Conservation (phyloP, 345 rosid genomes). For the Euphorbia tirucalli region DNA sequence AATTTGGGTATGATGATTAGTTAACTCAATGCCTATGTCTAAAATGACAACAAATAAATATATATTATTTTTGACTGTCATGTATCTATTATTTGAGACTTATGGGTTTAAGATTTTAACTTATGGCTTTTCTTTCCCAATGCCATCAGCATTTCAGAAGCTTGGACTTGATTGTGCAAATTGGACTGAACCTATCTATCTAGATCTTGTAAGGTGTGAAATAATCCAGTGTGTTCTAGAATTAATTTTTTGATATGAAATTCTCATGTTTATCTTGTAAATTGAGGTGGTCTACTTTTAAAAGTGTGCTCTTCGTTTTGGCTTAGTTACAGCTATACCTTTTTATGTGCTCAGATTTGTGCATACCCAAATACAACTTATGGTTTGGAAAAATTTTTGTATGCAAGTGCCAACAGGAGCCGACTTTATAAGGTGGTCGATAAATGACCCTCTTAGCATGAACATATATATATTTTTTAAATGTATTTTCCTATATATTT, state of each 20-base stretch:
- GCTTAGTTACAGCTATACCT: background rate
- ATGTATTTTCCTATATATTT: background rate
- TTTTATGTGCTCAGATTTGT: background rate
- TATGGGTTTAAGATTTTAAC: slow-evolving; percentile 14
- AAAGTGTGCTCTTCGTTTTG: background rate
- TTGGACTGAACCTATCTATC: slow-evolving; percentile 83
- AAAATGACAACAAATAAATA: background rate
- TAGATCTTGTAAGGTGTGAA: slow-evolving; percentile 66
- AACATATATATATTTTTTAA: background rate
- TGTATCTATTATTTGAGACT: background rate
- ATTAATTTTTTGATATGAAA: background rate
- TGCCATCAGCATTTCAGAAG: slow-evolving; percentile 70
- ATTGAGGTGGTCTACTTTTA: background rate
- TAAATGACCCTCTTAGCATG: background rate
- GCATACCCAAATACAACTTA: background rate
- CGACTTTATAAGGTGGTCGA: background rate
- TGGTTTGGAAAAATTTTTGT: background rate
- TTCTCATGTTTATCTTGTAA: background rate
- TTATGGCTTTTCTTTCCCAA: slow-evolving; percentile 8
- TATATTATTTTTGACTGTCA: no score
- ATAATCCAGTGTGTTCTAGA: background rate
- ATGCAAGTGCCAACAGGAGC: background rate
- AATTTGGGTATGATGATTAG: slow-evolving; percentile 55
- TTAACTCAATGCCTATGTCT: slow-evolving; percentile 15
- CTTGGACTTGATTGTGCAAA: slow-evolving; percentile 97